Percentiles rank a stretch among this genome's conserved stretches.
phyloP scores from a whole-genome alignment of 2,329 filamentous ascomycete genomes.

The Aspergillus niger region DNA sequence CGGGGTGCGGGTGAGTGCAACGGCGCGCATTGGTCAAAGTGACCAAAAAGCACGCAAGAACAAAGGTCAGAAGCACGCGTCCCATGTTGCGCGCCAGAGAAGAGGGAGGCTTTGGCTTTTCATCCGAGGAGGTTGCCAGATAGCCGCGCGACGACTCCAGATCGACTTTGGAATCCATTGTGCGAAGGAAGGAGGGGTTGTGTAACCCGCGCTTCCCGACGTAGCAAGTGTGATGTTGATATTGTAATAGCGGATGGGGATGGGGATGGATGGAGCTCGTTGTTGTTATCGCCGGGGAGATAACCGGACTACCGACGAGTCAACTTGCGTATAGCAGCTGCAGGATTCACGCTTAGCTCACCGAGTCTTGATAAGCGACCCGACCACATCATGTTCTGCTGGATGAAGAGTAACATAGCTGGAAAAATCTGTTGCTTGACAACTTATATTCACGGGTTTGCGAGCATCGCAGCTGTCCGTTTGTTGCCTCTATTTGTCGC shows the following conservation, averaged over 20 bases:
- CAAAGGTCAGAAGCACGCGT: constrained; percentile 2
- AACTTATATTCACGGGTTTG: too few relatives aligned
- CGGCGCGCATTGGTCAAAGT: constrained; percentile 7
- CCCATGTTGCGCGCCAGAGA: constrained; percentile 3
- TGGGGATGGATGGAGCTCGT: neutral
- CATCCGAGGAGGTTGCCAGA: neutral
- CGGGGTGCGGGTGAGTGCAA: constrained; percentile 17
- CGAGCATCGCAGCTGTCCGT: too few relatives aligned
- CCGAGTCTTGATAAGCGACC: too few relatives aligned
- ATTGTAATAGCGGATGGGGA: neutral
- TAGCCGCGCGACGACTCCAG: neutral
- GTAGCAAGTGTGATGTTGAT: neutral
- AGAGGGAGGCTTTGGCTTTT: neutral
- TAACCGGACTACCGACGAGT: neutral
- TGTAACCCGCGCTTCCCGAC: neutral
- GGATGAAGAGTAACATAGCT: too few relatives aligned
- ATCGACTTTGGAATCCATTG: neutral
- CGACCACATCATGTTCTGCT: too few relatives aligned
- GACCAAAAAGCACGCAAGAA: constrained; percentile 13
- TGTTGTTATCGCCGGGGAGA: neutral
- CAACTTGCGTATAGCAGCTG: neutral
- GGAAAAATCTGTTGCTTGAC: too few relatives aligned
- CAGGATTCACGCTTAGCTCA: neutral
- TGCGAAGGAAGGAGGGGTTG: neutral
- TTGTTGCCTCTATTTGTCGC: too few relatives aligned